Evolutionary conservation across 2,329 filamentous ascomycete genomes (phyloP), one percentile per base, ranked within the genome.

Genomic region (Camptophora hylomeconis): DNA sequence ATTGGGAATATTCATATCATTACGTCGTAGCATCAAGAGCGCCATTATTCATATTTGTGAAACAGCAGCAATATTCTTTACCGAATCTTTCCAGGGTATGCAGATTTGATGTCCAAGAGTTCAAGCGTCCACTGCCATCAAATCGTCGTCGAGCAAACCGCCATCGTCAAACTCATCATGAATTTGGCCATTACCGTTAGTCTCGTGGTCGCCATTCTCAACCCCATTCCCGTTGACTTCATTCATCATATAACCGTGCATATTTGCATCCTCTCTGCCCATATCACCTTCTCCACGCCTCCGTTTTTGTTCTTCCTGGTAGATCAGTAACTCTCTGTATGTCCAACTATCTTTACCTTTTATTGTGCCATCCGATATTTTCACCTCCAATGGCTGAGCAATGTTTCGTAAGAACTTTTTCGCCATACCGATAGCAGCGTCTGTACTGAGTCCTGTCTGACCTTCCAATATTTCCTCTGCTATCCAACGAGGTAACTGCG

Each of bases 401-500:
- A 98, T 98, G 15, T 75, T 76, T 36, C 80, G 71, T 48, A 98
- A 56, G 55, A 98, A 98, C 29, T 79, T 79, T 57, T 92, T 84
- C 7, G 89, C 87, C 25, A 72, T 76, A 32, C 82, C 81, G 11
- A 92, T 79, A 0, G 87, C 83, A 75, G 95, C 93, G 49, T 98
- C 89, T 0, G 89, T 93, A 48, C 81, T 92, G 36, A 98, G 64
- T 45, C 93, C 94, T 7, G 78, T 75, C 42, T 93, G 84, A 13
- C 77, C 76, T 27, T 93, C 84, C 17, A 80, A 63, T 36, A 98
- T 67, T 3, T 80, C 84, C 49, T 92, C 80, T 39, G 77, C 80
- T 48, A 98, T 98, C 89, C 89, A 98, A 51, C 93, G 93, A 7
- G 89, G 89, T 16, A 98, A 64, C 56, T 98, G 92, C 3, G 57